phyloP scores from a whole-genome alignment of 2,329 filamentous ascomycete species.

The Hypoxylon rubiginosum region DNA sequence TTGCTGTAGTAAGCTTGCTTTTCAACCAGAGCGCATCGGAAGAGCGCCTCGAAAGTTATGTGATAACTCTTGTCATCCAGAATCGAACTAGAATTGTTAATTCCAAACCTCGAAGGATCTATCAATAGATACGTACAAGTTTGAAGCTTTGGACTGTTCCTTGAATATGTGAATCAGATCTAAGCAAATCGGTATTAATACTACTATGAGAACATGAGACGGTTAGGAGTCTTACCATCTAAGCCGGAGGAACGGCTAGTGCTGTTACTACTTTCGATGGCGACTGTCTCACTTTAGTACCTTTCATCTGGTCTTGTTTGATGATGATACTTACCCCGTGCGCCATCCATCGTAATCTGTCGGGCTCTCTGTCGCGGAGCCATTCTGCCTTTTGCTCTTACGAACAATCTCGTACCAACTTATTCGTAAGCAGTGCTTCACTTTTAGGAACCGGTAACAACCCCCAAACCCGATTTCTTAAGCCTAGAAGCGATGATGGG shows the following conservation, averaged over 20 bases:
- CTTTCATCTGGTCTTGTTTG: neutral
- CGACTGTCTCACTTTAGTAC: slow-evolving; percentile 44
- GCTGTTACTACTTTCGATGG: slow-evolving; percentile 46
- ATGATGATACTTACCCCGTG: slow-evolving; percentile 42
- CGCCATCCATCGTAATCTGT: slow-evolving; percentile 47
- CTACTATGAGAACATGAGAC: slow-evolving; percentile 3
- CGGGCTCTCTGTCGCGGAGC: slow-evolving; percentile 46
- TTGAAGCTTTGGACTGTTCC: slow-evolving; percentile 45
- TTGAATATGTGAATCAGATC: slow-evolving; percentile 51
- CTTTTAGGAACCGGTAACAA: neutral
- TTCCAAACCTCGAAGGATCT: slow-evolving; percentile 3
- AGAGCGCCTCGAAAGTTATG: slow-evolving; percentile 83
- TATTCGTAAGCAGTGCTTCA: slow-evolving; percentile 1
- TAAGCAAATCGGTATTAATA: slow-evolving; percentile 25
- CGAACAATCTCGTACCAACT: slow-evolving; percentile 11
- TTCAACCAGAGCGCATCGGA: slow-evolving; percentile 76
- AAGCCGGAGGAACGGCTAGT: slow-evolving; percentile 45
- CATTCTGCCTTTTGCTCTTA: slow-evolving; percentile 40
- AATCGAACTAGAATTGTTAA: slow-evolving; percentile 38
- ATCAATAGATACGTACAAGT: slow-evolving; percentile 42
- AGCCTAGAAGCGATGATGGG: slow-evolving; percentile 2
- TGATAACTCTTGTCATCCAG: slow-evolving; percentile 85
- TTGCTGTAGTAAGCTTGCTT: slow-evolving; percentile 73
- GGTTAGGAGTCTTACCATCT: slow-evolving; percentile 42
- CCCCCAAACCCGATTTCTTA: neutral